Evolutionary conservation across 768 basidiomycete genomes (phyloP), one percentile per base, ranked within the genome.

Genomic region (Pleurotus eryngii): DNA sequence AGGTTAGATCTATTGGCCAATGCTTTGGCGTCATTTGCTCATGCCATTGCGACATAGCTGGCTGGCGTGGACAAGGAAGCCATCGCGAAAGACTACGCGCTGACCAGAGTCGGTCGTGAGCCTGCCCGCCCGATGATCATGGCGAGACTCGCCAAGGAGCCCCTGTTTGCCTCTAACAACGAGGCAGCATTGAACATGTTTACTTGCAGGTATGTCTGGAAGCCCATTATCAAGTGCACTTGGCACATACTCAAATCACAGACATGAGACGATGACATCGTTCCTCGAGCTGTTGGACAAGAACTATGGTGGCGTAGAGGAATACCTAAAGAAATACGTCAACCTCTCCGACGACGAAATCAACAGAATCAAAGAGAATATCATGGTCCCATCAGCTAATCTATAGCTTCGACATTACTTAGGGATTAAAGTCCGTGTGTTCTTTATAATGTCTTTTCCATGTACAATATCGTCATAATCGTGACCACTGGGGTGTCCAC

Each of bases 181-280:
- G 82, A 88, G 56, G 88, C 89, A 20, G 89, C 89, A 1, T 73
- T 90, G n/a, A 91, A 89, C 59, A 89, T 92, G 88, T 83, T 92
- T 53, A 83, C 86, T 3, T 91, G 89, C 62, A 81, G 86, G 90
- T 89, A 65, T 53, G 80, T 61, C 26, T 24, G 12, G 39, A 48
- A 35, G 39, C 43, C 8, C 3, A 35, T 35, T 37, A 43, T 47
- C 55, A 55, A 3, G 3, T 26, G 49, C 30, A 15, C 15, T 51
- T 17, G 39, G 47, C 49, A 35, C 39, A 38, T 46, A 50, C 60
- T 24, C 17, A 11, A 35, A 46, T 43, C 24, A 38, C 60, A 91
- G 91, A 50, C 79, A 77, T 46, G 87, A 86, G 64, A 90, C 89
- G 1, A 93, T 93, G 90, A 60, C 75, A n/a, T 83, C 86, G 1